Conservation (phyloP, 1,284 basidiomycete genomes). For the Agaricales sp. region DNA sequence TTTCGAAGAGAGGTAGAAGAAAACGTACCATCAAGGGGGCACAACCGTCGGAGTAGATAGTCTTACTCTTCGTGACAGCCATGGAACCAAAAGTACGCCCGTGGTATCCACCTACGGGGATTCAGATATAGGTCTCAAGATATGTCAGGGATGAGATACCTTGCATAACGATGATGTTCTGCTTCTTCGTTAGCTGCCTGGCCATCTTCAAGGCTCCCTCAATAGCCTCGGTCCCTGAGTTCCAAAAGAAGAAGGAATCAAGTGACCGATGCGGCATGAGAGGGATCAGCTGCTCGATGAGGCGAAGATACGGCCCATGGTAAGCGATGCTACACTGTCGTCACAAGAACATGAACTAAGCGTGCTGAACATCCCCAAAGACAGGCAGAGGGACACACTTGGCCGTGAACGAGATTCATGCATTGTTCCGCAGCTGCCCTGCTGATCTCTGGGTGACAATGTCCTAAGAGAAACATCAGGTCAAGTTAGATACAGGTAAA, state of each 20-base stretch:
- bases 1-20: not conserved
- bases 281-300: constrained; percentile 71
- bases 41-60: constrained; percentile 74
- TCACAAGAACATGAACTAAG: not conserved
- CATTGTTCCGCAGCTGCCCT: constrained; percentile 82
- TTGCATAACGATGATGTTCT: constrained; percentile 89
- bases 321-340: constrained; percentile 70
- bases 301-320: constrained; percentile 65
- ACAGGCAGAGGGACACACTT: constrained; percentile 27
- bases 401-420: constrained; percentile 71
- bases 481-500: constrained; percentile 1
- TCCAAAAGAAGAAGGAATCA: constrained; percentile 95
- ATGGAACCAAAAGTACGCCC: constrained; percentile 84
- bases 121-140: not conserved
- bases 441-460: constrained; percentile 82
- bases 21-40: constrained; percentile 70
- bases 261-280: constrained; percentile 81
- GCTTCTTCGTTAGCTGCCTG: constrained; percentile 63
- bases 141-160: constrained; percentile 23
- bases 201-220: constrained; percentile 81
- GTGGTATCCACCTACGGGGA: constrained; percentile 60
- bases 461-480: constrained; percentile 38
- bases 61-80: constrained; percentile 87
- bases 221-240: constrained; percentile 87
- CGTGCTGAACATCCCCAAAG: not conserved